Conservation (phyloP, 1,139 yeast genomes). For the Protomyces gravidus region DNA sequence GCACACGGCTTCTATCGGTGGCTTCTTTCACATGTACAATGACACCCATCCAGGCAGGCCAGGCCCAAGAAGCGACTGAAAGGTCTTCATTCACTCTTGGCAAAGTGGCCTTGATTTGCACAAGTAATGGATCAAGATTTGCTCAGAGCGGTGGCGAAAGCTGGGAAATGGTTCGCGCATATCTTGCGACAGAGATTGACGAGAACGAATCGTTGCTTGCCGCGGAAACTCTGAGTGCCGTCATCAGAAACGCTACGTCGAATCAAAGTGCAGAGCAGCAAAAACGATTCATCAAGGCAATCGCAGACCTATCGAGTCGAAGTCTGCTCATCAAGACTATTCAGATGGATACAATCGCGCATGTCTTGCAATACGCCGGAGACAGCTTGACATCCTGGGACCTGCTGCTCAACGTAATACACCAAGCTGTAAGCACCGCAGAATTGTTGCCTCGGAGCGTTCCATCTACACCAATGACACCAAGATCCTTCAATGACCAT, state of each 20-base stretch:
- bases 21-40: background rate
- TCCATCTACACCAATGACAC: background rate
- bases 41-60: background rate
- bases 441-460: background rate
- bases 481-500: background rate
- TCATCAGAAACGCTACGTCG: background rate
- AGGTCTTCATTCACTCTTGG: conserved; percentile 1
- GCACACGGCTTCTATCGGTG: background rate
- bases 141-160: background rate
- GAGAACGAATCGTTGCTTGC: conserved; percentile 3
- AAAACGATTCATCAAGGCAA: conserved; percentile 7
- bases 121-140: background rate
- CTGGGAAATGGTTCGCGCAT: conserved; percentile 3
- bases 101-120: background rate
- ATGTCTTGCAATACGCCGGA: conserved; percentile 7
- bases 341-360: conserved; percentile 10
- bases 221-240: conserved; percentile 4
- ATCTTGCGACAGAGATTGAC: conserved; percentile 6
- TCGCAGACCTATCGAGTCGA: background rate
- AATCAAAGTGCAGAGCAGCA: conserved; percentile 2
- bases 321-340: background rate
- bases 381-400: conserved; percentile 17
- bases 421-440: background rate
- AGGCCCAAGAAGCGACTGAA: background rate
- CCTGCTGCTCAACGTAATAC: conserved; percentile 1